Evolutionary conservation across 169 alveolate genomes (phyloP), one percentile per base, ranked within the genome.

Genomic region (Miamiensis avidus): DNA sequence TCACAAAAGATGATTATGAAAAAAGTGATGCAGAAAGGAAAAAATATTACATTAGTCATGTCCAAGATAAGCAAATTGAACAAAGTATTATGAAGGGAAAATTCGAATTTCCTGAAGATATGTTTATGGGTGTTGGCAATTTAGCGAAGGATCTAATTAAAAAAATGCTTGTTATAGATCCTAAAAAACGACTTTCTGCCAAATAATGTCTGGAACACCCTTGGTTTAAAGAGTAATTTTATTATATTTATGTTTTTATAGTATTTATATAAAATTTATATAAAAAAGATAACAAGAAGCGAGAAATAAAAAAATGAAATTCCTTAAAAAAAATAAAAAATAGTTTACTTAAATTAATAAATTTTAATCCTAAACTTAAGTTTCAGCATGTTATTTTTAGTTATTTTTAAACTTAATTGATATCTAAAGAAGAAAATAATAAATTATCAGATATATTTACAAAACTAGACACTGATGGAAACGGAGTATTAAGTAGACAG

Each of bases 91-190:
- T n/a, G n/a, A n/a, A n/a, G n/a, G n/a, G n/a, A n/a, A 78, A 33
- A n/a, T 34, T 34, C 28, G 69, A 78, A 15, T 78, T 78, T 34
- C 28, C 26, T 25, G 32, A 78, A n/a, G 16, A 33, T 20, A 33
- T 69, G n/a, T 85, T 85, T 85, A 85, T 27, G 25, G 79, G 74
- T 32, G 72, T 85, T 74, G 33, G 82, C 30, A 83, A 79, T 29
- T 85, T 92, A 49, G 97, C 94, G 20, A 96, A 92, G 81, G 97
- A 94, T 81, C 89, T 96, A 29, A 94, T 96, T 26, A 76, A 82
- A 72, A 88, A 90, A 78, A 84, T 94, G 88, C 89, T 96, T 31
- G 91, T 89, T 73, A 95, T 91, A 76, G 95, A 96, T 83, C 95
- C 96, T 15, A 90, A 93, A 31, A 85, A 88, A 34, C 89, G 98